These are phyloP conservation scores for Didymellaceae sp. DNA, from an alignment of 2,329 filamentous ascomycete genomes.

Conservation along the genomic window DNA sequence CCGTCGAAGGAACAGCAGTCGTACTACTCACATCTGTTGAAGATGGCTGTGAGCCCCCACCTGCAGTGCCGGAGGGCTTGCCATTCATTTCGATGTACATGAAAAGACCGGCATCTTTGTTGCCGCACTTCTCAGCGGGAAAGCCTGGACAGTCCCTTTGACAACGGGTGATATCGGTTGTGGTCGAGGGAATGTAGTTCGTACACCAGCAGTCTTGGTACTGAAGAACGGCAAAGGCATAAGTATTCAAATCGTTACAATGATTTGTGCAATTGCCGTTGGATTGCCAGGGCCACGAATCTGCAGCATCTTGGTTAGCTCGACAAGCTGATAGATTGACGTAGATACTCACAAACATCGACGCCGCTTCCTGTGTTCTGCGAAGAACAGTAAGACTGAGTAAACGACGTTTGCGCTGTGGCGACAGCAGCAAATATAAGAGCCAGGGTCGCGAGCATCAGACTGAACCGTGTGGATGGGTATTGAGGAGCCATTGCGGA, in stretches of 20 bases:
- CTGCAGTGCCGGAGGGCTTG: constrained; percentile 65
- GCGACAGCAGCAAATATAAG: constrained; percentile 20
- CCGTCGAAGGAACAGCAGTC: constrained; percentile 23
- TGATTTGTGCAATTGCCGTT: constrained; percentile 70
- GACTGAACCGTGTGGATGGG: constrained; percentile 23
- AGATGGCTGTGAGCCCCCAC: constrained; percentile 40
- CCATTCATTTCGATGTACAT: constrained; percentile 66
- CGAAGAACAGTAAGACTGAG: constrained; percentile 53
- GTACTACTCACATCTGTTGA: constrained; percentile 36
- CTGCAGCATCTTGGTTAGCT: constrained; percentile 22
- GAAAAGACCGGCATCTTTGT: constrained; percentile 58
- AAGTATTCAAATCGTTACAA: constrained; percentile 59
- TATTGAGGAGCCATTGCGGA: constrained; percentile 24
- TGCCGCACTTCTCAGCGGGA: constrained; percentile 70
- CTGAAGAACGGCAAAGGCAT: constrained; percentile 73
- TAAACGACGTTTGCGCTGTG: constrained; percentile 23
- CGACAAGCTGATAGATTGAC: not conserved
- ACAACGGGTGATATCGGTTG: constrained; percentile 58
- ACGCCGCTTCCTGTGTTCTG: constrained; percentile 51
- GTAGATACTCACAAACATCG: constrained; percentile 42
- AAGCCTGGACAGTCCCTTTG: constrained; percentile 71
- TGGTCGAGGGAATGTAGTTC: constrained; percentile 65
- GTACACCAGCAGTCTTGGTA: constrained; percentile 75
- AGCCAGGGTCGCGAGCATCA: constrained; percentile 28
- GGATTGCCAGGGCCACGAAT: constrained; percentile 60